Evolutionary conservation across 2,329 filamentous ascomycete species (phyloP).

Genomic region (Cladophialophora psammophila): DNA sequence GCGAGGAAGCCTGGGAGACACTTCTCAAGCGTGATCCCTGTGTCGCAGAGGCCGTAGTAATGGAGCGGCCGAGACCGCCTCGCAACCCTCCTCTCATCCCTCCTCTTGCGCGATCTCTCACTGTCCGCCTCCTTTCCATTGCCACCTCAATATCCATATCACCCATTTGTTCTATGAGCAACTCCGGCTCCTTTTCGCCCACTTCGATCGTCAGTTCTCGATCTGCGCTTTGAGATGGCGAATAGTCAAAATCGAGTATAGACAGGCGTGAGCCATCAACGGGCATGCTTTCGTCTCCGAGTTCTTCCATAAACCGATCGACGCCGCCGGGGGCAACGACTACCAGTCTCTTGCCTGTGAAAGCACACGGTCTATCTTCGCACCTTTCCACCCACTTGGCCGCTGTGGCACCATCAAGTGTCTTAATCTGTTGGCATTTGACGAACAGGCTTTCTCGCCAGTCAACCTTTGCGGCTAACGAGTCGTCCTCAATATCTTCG

Average conservation of each 20-base stretch:
- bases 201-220: conserved; percentile 74
- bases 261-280: conserved; percentile 79
- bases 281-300: conserved; percentile 76
- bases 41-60: conserved; percentile 44
- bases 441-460: conserved; percentile 74
- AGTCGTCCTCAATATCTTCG: conserved; percentile 42
- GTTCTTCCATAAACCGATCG: conserved; percentile 59
- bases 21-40: conserved; percentile 27
- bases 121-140: conserved; percentile 75
- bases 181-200: conserved; percentile 72
- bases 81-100: conserved; percentile 24
- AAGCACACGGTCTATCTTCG: conserved; percentile 54
- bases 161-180: conserved; percentile 74
- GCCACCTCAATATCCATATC: conserved; percentile 81
- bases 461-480: conserved; percentile 57
- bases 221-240: conserved; percentile 61
- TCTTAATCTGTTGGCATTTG: conserved; percentile 69
- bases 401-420: conserved; percentile 70
- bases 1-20: conserved; percentile 38
- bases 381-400: conserved; percentile 73
- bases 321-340: conserved; percentile 75
- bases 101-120: conserved; percentile 34
- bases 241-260: conserved; percentile 76
- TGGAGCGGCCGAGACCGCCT: conserved; percentile 49
- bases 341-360: conserved; percentile 60